phyloP scores from a whole-genome alignment of 805 yeast species.

The Barnettozyma botsteinii region DNA sequence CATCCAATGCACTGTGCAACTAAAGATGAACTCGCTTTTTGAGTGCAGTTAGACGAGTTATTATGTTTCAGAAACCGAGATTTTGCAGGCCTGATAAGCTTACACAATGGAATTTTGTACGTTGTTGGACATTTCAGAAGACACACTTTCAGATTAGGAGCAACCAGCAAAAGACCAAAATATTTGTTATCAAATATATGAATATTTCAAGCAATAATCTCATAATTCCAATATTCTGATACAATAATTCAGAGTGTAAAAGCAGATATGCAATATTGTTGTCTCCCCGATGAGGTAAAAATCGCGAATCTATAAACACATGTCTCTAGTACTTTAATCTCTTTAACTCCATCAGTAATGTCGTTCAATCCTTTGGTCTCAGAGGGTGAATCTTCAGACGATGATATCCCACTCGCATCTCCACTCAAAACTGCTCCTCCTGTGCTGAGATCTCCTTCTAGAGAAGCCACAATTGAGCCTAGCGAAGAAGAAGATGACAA shows the following conservation, averaged over 20 bases:
- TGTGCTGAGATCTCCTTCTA: background rate
- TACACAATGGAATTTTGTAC: too few relatives aligned
- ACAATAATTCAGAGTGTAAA: too few relatives aligned
- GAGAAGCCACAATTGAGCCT: background rate
- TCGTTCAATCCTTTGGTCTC: slow-evolving; percentile 19
- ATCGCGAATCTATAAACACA: background rate
- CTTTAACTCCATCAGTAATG: background rate
- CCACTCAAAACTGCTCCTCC: background rate
- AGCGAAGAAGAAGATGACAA: slow-evolving; percentile 2
- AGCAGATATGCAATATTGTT: too few relatives aligned
- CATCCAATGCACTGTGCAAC: slow-evolving; percentile 41
- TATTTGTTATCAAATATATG: too few relatives aligned
- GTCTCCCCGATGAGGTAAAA: background rate
- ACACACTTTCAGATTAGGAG: slow-evolving; percentile 11
- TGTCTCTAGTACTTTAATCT: background rate
- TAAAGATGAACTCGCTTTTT: slow-evolving; percentile 64
- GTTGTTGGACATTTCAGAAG: slow-evolving; percentile 9
- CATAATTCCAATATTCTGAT: too few relatives aligned
- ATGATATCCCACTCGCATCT: slow-evolving; percentile 9
- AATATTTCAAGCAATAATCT: too few relatives aligned
- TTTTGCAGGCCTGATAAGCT: too few relatives aligned
- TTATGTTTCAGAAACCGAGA: slow-evolving; percentile 60
- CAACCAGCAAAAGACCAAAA: slow-evolving; percentile 13
- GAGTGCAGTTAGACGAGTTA: slow-evolving; percentile 62
- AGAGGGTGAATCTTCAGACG: slow-evolving; percentile 23